A percentile compares a stretch with the other conserved stretches of the same genome.
These are phyloP conservation scores for Mucor piriformis DNA, from an alignment of 371 early-diverging fungal species.

Conservation along the genomic window DNA sequence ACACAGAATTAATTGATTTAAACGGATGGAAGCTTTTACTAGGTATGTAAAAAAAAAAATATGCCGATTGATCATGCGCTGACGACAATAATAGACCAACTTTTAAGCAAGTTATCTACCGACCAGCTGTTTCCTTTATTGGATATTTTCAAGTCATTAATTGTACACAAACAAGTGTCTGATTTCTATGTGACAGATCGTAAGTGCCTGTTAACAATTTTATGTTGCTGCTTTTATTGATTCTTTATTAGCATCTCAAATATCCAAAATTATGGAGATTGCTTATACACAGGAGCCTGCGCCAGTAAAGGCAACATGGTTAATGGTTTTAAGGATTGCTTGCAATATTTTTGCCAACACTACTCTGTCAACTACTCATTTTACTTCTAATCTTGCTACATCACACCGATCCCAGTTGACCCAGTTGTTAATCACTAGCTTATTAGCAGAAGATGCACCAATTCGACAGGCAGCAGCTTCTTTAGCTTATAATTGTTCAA, in stretches of 20 bases:
- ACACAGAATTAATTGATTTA: slow-evolving; percentile 16
- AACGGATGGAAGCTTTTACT: slow-evolving; percentile 41
- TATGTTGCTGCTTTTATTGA: too few species aligned
- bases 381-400: slow-evolving; percentile 53
- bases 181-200: slow-evolving; percentile 52
- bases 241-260: slow-evolving; percentile 27
- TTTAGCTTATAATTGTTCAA: slow-evolving; percentile 68
- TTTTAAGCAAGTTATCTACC: slow-evolving; percentile 40
- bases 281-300: slow-evolving; percentile 25
- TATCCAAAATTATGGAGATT: slow-evolving; percentile 32
- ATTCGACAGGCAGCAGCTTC: slow-evolving; percentile 71
- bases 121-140: slow-evolving; percentile 66
- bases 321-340: slow-evolving; percentile 45
- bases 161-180: slow-evolving; percentile 44
- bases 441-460: slow-evolving; percentile 57
- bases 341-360: slow-evolving; percentile 64
- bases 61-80: not conserved
- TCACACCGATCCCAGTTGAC: slow-evolving; percentile 58
- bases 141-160: slow-evolving; percentile 66
- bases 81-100: slow-evolving; percentile 24
- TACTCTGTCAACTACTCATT: slow-evolving; percentile 45
- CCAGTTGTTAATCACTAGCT: slow-evolving; percentile 59
- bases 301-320: slow-evolving; percentile 27
- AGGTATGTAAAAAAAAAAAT: slow-evolving; percentile 22
- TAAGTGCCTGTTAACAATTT: slow-evolving; percentile 11